These are phyloP conservation scores for Dichotomopilus funicola DNA, from an alignment of 2,329 filamentous ascomycete genomes.

Conservation along the genomic window DNA sequence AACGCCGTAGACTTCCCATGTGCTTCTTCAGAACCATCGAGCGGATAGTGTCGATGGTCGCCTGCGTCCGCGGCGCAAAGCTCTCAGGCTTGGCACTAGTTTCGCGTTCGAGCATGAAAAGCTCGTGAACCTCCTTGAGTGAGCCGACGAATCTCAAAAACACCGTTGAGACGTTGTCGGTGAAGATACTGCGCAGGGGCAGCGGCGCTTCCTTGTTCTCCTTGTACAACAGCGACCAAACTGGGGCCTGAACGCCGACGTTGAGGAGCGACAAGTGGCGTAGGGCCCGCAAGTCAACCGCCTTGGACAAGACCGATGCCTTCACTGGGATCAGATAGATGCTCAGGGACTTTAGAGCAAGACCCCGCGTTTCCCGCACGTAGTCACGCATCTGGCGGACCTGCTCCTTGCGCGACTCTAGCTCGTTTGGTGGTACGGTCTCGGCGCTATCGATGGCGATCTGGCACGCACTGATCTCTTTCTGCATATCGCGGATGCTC, in stretches of 20 bases:
- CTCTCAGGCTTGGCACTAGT: constrained; percentile 46
- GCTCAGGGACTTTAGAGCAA: constrained; percentile 48
- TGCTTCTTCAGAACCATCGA: constrained; percentile 53
- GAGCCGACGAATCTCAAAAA: constrained; percentile 50
- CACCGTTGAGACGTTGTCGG: constrained; percentile 52
- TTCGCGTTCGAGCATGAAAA: constrained; percentile 53
- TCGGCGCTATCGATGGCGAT: constrained; percentile 33
- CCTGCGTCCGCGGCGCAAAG: constrained; percentile 43
- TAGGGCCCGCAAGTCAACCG: constrained; percentile 52
- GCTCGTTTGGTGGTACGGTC: constrained; percentile 13
- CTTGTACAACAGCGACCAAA: constrained; percentile 52
- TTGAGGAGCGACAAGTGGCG: constrained; percentile 54
- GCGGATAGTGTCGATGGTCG: constrained; percentile 53
- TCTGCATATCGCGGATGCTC: constrained; percentile 30
- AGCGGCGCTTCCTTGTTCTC: constrained; percentile 47
- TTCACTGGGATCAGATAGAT: constrained; percentile 56
- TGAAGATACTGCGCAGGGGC: constrained; percentile 52
- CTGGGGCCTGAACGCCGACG: constrained; percentile 53
- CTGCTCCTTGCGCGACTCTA: constrained; percentile 17
- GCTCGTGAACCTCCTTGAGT: constrained; percentile 48
- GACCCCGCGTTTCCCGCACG: constrained; percentile 50
- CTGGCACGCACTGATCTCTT: constrained; percentile 32
- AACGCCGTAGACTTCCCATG: constrained; percentile 43
- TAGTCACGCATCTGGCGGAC: constrained; percentile 42
- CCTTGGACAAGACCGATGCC: constrained; percentile 48